phyloP scores from a whole-genome alignment of 2,329 filamentous ascomycete species.

The Exophiala viscosa region DNA sequence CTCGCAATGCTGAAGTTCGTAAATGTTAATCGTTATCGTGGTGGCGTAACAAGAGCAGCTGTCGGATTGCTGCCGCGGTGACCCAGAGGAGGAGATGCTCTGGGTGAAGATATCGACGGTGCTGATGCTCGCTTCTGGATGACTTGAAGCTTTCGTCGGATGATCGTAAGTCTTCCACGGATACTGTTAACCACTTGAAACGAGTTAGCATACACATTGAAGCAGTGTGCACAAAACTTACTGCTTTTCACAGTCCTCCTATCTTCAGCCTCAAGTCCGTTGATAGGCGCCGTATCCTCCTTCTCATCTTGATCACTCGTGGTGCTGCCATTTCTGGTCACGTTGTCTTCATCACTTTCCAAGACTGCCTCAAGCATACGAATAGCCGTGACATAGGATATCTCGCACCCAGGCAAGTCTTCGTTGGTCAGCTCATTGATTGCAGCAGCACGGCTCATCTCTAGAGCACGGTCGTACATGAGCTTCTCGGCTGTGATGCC shows the following conservation, averaged over 20 bases:
- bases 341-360: slow-evolving; percentile 66
- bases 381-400: slow-evolving; percentile 89
- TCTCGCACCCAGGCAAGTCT: slow-evolving; percentile 80
- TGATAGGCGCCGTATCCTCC: slow-evolving; percentile 38
- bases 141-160: slow-evolving; percentile 49
- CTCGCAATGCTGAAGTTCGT: background rate
- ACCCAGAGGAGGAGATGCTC: slow-evolving; percentile 24
- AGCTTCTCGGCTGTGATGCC: slow-evolving; percentile 93
- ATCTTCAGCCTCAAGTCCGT: slow-evolving; percentile 46
- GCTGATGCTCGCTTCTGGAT: slow-evolving; percentile 46
- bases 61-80: slow-evolving; percentile 22
- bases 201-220: slow-evolving; percentile 26
- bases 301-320: slow-evolving; percentile 30
- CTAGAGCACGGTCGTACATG: slow-evolving; percentile 95
- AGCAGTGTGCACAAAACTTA: slow-evolving; percentile 35
- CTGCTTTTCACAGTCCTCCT: slow-evolving; percentile 48
- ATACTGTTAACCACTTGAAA: slow-evolving; percentile 47
- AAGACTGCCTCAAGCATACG: slow-evolving; percentile 92
- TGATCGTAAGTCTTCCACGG: slow-evolving; percentile 43
- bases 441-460: slow-evolving; percentile 92
- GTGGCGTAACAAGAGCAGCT: slow-evolving; percentile 14
- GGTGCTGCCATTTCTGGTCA: slow-evolving; percentile 29
- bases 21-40: slow-evolving; percentile 14
- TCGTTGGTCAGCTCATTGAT: slow-evolving; percentile 94
- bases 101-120: slow-evolving; percentile 31